Percentiles rank a stretch among this genome's conserved stretches.
Conservation (phyloP, 257 asterid species). For the Nicotiana otophora region DNA sequence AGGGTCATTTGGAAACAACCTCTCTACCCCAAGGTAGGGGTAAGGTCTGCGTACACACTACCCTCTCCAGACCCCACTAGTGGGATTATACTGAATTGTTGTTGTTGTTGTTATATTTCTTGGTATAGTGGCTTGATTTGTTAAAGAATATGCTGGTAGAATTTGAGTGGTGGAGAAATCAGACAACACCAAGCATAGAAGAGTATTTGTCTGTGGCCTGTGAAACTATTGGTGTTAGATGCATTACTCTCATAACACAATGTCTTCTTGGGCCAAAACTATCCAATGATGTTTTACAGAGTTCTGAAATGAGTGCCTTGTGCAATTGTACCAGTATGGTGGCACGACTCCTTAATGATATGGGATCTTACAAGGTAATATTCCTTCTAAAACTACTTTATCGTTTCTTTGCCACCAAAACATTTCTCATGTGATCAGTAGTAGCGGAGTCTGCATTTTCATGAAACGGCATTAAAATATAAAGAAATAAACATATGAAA, state of each 20-base stretch:
- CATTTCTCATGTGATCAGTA: too few species aligned
- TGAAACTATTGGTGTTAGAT: not conserved
- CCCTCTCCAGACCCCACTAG: too few species aligned
- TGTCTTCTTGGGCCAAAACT: slow-evolving; percentile 17
- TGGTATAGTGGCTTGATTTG: slow-evolving; percentile 18
- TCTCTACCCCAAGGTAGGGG: too few species aligned
- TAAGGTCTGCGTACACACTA: too few species aligned
- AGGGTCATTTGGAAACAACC: too few species aligned
- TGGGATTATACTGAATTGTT: too few species aligned
- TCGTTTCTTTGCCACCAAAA: not conserved
- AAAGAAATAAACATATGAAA: too few species aligned
- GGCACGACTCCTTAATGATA: slow-evolving; percentile 26
- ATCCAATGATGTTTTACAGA: slow-evolving; percentile 5
- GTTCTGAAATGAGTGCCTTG: slow-evolving; percentile 14
- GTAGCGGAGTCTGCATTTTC: too few species aligned
- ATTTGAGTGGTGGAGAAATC: slow-evolving; percentile 15
- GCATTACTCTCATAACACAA: slow-evolving; percentile 9
- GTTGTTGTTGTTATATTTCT: too few species aligned
- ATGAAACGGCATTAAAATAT: too few species aligned
- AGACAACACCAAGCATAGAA: not conserved
- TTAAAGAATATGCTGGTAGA: slow-evolving; percentile 3
- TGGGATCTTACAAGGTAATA: slow-evolving; percentile 21
- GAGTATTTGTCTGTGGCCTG: slow-evolving; percentile 21
- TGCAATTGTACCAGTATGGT: slow-evolving; percentile 11
- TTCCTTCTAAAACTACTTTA: not conserved